Percentiles rank a stretch among this genome's conserved stretches.
These are phyloP conservation scores for Saccharomyces paradoxus DNA, from an alignment of 805 yeast species.

Conservation along the genomic window DNA sequence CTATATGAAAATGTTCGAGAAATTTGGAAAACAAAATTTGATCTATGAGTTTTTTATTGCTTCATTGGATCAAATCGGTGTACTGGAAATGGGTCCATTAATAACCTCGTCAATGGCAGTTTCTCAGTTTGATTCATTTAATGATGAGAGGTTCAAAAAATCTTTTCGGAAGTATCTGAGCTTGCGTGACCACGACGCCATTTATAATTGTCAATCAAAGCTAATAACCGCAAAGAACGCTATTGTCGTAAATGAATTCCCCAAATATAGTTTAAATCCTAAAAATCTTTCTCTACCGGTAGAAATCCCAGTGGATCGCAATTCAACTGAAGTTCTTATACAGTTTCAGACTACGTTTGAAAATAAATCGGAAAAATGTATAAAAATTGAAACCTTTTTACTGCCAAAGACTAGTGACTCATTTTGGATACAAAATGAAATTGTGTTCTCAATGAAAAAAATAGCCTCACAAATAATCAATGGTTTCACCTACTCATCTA, in stretches of 20 bases:
- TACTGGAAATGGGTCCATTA: conserved; percentile 14
- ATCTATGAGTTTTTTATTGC: conserved; percentile 8
- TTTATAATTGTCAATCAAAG: conserved; percentile 1
- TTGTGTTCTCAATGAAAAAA: background rate
- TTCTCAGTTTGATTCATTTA: conserved; percentile 15
- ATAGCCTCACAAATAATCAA: background rate
- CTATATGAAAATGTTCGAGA: conserved; percentile 4
- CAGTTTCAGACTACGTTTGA: background rate
- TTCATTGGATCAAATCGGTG: conserved; percentile 18
- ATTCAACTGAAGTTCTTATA: background rate
- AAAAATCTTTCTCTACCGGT: background rate
- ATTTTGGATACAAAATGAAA: background rate
- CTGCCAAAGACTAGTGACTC: background rate
- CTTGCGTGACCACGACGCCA: conserved; percentile 1
- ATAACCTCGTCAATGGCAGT: conserved; percentile 1
- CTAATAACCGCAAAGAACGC: background rate
- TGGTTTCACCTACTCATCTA: background rate
- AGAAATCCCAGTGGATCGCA: background rate
- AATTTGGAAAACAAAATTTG: background rate
- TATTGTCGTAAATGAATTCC: background rate
- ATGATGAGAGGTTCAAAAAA: conserved; percentile 5
- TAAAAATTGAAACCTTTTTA: background rate
- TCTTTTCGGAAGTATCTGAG: conserved; percentile 1
- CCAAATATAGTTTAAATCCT: background rate
- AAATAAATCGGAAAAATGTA: background rate